Conservation (phyloP, 1,284 basidiomycete genomes). For the Cryptococcus sp. region DNA sequence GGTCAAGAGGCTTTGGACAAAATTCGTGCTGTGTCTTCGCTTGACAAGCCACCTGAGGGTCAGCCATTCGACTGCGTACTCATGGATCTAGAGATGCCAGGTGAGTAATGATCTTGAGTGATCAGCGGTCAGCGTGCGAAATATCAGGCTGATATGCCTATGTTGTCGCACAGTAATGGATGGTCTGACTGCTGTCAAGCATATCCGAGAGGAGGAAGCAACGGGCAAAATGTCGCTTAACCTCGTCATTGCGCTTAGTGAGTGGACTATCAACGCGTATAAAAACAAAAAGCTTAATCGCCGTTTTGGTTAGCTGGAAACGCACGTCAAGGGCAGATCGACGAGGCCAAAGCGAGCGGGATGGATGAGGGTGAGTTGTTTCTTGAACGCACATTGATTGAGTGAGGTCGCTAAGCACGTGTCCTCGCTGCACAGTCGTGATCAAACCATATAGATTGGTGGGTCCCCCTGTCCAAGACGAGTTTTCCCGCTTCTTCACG, state of each 20-base stretch:
- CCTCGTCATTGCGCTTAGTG: slow-evolving; percentile 48
- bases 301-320: slow-evolving; percentile 30
- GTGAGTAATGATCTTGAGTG: slow-evolving; percentile 12
- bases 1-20: slow-evolving; percentile 54
- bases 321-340: slow-evolving; percentile 42
- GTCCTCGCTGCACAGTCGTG: slow-evolving; percentile 19
- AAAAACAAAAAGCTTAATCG: not conserved
- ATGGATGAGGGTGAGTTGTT: slow-evolving; percentile 33
- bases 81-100: slow-evolving; percentile 53
- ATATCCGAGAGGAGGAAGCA: slow-evolving; percentile 43
- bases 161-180: slow-evolving; percentile 42
- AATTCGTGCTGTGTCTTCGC: slow-evolving; percentile 35
- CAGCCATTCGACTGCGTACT: slow-evolving; percentile 46
- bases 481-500: not conserved
- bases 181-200: slow-evolving; percentile 42
- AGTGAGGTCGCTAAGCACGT: not conserved
- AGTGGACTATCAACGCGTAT: slow-evolving; percentile 14
- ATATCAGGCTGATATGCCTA: too few species aligned
- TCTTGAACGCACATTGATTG: not conserved
- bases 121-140: not conserved
- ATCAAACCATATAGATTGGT: slow-evolving; percentile 45
- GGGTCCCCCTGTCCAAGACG: not conserved
- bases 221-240: slow-evolving; percentile 28
- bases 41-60: slow-evolving; percentile 12
- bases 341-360: slow-evolving; percentile 32